phyloP scores from a whole-genome alignment of 768 basidiomycete species.

The Agaricus sinodeliciosus region DNA sequence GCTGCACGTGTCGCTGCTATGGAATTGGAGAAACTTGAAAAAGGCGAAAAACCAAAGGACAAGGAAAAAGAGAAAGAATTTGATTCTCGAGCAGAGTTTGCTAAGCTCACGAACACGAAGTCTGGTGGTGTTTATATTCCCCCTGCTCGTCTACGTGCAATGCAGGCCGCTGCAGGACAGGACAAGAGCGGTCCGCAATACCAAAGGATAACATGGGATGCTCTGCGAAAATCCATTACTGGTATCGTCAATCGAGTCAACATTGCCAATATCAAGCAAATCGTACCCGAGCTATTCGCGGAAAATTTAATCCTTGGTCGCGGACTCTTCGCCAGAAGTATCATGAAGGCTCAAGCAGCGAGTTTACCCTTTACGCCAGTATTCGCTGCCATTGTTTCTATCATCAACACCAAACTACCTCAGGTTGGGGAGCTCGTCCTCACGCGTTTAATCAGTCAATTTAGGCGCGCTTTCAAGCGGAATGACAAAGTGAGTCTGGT shows the following conservation, averaged over 20 bases:
- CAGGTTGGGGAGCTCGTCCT: slow-evolving; percentile 92
- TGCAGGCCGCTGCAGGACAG: slow-evolving; percentile 75
- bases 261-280: slow-evolving; percentile 89
- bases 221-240: slow-evolving; percentile 92
- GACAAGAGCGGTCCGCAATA: slow-evolving; percentile 87
- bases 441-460: slow-evolving; percentile 88
- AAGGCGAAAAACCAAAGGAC: slow-evolving; percentile 30
- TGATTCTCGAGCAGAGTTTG: slow-evolving; percentile 82
- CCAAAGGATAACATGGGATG: slow-evolving; percentile 96
- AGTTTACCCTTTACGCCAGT: slow-evolving; percentile 98
- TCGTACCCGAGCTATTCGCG: slow-evolving; percentile 84
- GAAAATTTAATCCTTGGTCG: slow-evolving; percentile 94
- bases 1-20: slow-evolving; percentile 63
- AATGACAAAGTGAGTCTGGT: slow-evolving; percentile 84
- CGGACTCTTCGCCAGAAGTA: slow-evolving; percentile 86
- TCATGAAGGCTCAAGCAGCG: slow-evolving; percentile 97
- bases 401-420: slow-evolving; percentile 96
- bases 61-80: slow-evolving; percentile 36
- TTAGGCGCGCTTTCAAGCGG: slow-evolving; percentile 88
- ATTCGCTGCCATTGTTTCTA: slow-evolving; percentile 88
- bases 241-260: slow-evolving; percentile 99
- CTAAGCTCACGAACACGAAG: slow-evolving; percentile 73
- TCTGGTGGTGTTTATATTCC: slow-evolving; percentile 97
- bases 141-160: slow-evolving; percentile 84
- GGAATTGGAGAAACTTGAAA: slow-evolving; percentile 55